Evolutionary conservation across 2,329 filamentous ascomycete genomes (phyloP), one percentile per base, ranked within the genome.

Genomic region (Cryphonectria radicalis): DNA sequence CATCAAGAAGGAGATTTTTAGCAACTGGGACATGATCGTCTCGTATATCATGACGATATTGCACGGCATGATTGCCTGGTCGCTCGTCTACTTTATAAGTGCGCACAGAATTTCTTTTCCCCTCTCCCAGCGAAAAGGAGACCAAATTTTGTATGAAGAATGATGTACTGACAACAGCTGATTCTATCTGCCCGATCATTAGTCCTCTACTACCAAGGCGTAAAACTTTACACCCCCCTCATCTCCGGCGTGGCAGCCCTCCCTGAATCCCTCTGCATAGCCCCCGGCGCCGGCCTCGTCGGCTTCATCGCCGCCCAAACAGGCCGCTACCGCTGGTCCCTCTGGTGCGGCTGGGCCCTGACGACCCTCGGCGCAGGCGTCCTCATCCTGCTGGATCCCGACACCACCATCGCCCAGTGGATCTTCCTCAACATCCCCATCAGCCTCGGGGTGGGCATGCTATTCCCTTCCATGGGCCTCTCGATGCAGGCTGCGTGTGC

Each of bases 391-490:
- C 82, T 90, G 42, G 79, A 76, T 19, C 77, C 79, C 11, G 67
- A 85, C 13, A 90, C 89, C 1, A 82, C 83, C 1, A 84, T 87
- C 2, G 79, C 82, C 0, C 80, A 81, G 28, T 91, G 90, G 86
- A 81, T 92, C 68, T 87, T 90, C 76, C 80, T 92, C 62, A 90
- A 88, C 75, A 77, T 92, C 7, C 82, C 89, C 25, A 80, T 87
- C 17, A 90, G 90, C 0, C 68, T 91, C 5, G 90, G 90, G 19
- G 85, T 88, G 3, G 91, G 91, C 1, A 84, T 92, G 69, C 81
- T 93, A 7, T 91, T 92, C 79, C 87, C 91, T 0, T 83, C 86
- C n/a, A 87, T 91, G 80, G 84, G 83, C 0, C 86, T 91, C 46
- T 86, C 88, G 1, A 86, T 92, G 35, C 91, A 93, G 79, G 90